These are phyloP conservation scores for Ophiostoma sp. DNA, from an alignment of 2,329 filamentous ascomycete genomes.

Conservation along the genomic window DNA sequence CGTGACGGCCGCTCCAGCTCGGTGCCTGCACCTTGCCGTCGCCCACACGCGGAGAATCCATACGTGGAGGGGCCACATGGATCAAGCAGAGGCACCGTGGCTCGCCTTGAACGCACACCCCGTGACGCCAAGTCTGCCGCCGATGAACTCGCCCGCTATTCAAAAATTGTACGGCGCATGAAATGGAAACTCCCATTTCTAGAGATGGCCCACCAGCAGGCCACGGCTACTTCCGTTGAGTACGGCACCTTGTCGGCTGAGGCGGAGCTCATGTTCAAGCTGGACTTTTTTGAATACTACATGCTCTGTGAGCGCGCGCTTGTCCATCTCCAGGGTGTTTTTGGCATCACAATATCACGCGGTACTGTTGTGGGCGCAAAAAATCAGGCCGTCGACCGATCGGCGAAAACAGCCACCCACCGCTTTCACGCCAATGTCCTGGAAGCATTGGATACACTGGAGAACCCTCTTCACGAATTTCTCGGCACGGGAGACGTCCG, in stretches of 20 bases:
- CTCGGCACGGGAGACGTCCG: constrained; percentile 58
- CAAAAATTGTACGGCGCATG: constrained; percentile 60
- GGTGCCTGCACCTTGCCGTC: constrained; percentile 11
- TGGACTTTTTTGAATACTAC: constrained; percentile 78
- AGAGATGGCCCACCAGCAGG: constrained; percentile 55
- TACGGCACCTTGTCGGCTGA: constrained; percentile 42
- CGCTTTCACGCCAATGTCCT: constrained; percentile 71
- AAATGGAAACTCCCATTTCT: constrained; percentile 65
- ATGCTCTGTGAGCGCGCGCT: constrained; percentile 70
- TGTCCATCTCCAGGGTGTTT: constrained; percentile 65
- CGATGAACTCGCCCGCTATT: constrained; percentile 56
- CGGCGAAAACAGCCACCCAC: constrained; percentile 29
- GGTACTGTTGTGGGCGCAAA: constrained; percentile 25
- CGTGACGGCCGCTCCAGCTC: constrained; percentile 26
- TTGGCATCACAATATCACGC: constrained; percentile 55
- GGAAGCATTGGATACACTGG: constrained; percentile 56
- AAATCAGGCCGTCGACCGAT: constrained; percentile 21
- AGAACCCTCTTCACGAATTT: constrained; percentile 56
- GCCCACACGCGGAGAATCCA: background rate
- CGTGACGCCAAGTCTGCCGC: constrained; percentile 19
- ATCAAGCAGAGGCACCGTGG: background rate
- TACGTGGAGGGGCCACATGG: background rate
- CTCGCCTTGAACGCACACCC: background rate
- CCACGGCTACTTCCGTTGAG: constrained; percentile 32
- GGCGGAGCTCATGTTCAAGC: constrained; percentile 70